Base-by-base conservation (phyloP, 2,329 filamentous ascomycete species). In the Epichloe gansuensis region DNA sequence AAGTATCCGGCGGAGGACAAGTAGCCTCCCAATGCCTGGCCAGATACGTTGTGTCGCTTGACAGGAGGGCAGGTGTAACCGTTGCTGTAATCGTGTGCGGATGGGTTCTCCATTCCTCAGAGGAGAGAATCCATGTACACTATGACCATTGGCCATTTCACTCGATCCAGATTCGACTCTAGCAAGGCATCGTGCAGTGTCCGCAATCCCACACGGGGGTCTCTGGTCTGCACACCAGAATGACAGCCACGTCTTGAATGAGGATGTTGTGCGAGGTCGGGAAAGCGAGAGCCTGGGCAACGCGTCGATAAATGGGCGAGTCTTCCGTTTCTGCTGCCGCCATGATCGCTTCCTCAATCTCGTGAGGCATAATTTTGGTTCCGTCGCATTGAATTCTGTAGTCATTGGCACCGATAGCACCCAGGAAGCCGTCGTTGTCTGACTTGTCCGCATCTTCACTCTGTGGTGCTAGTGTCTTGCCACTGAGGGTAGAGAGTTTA, bases 311-410 rank as follows among this genome's bases (percentile, higher is more conserved):
- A 6, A 74, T 67, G 1, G 67, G 65, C 5, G 71, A 73, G 7
- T 63, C 61, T 12, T 63, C 59, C 37, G 67, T 60, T 37, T 65
- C 62, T 5, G 71, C 67, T n/a, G 73, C 69, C 3, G 68, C 62
- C 34, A 75, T 62, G 53, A 78, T 69, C 5, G 73, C 74, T 55
- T 77, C 70, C 57, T 78, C 75, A 12, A 78, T 67, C 57, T 77
- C 74, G 50, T 46, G 17, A 12, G 75, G 75, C 7, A 71, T 75
- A 52, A 77, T 76, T 34, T 76, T 69, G 59, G 76, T 74, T 31
- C 74, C 74, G 45, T 74, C 75, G 21, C 74, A 69, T 58, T 76
- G 75, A 61, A 77, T 75, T 54, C 75, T 70, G 52, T 76, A 74
- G 57, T 76, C 76, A 58, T 66, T 74, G n/a, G 73, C 67, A 12